Conservation (phyloP, 352 stramenopile species). For the Globisporangium cystogenes region DNA sequence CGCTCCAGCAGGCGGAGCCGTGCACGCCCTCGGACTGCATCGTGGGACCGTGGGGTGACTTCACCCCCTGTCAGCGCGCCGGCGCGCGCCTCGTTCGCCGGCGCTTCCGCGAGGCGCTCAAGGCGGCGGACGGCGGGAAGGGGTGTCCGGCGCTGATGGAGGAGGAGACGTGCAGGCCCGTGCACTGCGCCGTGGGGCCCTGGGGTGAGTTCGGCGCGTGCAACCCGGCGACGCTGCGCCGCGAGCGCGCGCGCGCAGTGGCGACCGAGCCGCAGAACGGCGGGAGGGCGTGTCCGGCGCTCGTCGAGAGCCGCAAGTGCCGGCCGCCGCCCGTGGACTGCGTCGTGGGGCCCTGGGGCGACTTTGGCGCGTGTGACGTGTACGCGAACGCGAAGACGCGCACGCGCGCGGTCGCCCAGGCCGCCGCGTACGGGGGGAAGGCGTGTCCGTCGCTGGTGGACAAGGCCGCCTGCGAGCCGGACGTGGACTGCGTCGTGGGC, state of each 20-base stretch:
- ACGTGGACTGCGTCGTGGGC: slow-evolving; percentile 54
- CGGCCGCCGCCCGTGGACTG: slow-evolving; percentile 40
- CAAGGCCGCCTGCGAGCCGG: slow-evolving; percentile 25
- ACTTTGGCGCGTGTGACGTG: slow-evolving; percentile 35
- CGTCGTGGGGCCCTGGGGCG: slow-evolving; percentile 38
- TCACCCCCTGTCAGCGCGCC: slow-evolving; percentile 26
- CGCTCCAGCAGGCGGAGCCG: slow-evolving; percentile 21
- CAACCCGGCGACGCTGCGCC: slow-evolving; percentile 13
- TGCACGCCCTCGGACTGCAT: slow-evolving; percentile 42
- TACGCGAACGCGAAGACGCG: slow-evolving; percentile 42
- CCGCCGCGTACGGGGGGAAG: slow-evolving; percentile 28
- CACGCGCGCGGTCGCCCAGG: slow-evolving; percentile 29
- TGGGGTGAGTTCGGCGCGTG: slow-evolving; percentile 35
- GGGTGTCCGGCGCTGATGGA: slow-evolving; percentile 39
- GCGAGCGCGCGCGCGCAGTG: slow-evolving; percentile 26
- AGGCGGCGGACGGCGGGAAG: slow-evolving; percentile 31
- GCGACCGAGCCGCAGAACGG: slow-evolving; percentile 20
- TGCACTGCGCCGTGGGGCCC: slow-evolving; percentile 35
- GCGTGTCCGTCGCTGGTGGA: slow-evolving; percentile 32
- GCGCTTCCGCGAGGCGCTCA: slow-evolving; percentile 30
- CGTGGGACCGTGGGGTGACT: slow-evolving; percentile 48
- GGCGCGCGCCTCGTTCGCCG: slow-evolving; percentile 16
- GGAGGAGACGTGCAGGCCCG: slow-evolving; percentile 26
- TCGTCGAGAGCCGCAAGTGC: slow-evolving; percentile 29
- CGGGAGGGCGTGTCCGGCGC: slow-evolving; percentile 25